Base-by-base conservation (phyloP, 768 basidiomycete genomes). In the Auriscalpium microsporum region DNA sequence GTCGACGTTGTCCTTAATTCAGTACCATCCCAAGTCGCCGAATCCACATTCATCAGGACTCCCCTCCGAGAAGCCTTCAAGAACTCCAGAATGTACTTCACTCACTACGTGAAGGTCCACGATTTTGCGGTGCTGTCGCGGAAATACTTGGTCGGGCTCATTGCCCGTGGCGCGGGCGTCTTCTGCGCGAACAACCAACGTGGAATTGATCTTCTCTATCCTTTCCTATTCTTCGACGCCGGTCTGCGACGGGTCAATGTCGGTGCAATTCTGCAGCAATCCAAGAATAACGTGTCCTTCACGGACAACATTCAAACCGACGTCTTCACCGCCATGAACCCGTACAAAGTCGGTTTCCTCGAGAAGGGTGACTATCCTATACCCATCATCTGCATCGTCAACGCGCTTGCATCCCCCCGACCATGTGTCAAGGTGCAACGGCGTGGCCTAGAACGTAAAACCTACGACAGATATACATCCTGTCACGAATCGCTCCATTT, bases 41-140 rank as follows among this genome's bases (percentile, higher is more conserved):
- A n/a, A n/a, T n/a, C n/a, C n/a, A n/a, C n/a, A n/a, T n/a, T n/a
- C n/a, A n/a, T n/a, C n/a, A n/a, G n/a, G 49, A 48, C 19, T 48
- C 9, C 45, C 4, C 57, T 68, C 23, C 44, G 14, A n/a, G 52
- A 56, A 0, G 63, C 57, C 13, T 68, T 69, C 55, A 45, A 21
- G 4, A 46, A 63, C 10, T 53, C 58, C 4, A 8, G 10, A 9
- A 17, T 47, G 10, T 21, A 47, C 9, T 47, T 44, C 42, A 40
- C 9, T 16, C 38, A 40, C 38, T 40, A 9, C 38, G 16, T 40
- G 10, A 40, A 40, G 38, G 38, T 40, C 16, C 9, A 40, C 38
- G 38, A 40, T 16, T 16, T 40, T 16, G 10, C 10, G 10, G 38
- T 40, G 38, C 38, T 40, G 10, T 16, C 9, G 10, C 38, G 38